These are phyloP conservation scores for Hericium coralloides DNA, from an alignment of 768 basidiomycete species.

Conservation along the genomic window DNA sequence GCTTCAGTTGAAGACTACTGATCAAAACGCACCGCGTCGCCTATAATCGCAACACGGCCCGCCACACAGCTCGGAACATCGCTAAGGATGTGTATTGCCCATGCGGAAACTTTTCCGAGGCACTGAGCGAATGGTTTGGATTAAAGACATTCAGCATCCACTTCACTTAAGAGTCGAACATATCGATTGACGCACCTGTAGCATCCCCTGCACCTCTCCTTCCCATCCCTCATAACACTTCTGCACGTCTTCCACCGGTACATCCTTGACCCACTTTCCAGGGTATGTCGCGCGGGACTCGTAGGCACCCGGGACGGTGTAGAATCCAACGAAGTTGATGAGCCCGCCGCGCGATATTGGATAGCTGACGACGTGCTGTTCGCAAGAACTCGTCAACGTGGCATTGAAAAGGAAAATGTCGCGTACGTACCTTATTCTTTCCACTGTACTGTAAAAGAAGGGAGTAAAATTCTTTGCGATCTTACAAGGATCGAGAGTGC, in stretches of 20 bases:
- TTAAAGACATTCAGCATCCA: not conserved
- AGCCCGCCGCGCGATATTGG: not conserved
- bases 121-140: not conserved
- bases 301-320: not conserved
- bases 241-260: not conserved
- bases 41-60: not conserved
- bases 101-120: not conserved
- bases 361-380: not conserved
- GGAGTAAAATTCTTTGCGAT: no score
- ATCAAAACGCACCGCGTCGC: not conserved
- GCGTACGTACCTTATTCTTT: no score
- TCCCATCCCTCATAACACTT: not conserved
- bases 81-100: not conserved
- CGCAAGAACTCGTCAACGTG: no score
- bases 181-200: not conserved
- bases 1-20: not conserved
- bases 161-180: not conserved
- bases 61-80: not conserved
- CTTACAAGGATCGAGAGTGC: no score
- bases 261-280: not conserved
- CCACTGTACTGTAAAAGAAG: no score
- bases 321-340: not conserved
- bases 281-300: not conserved
- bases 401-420: no score
- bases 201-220: not conserved